phyloP scores from a whole-genome alignment of 306 rosid genomes.

The Trifolium pratense region DNA sequence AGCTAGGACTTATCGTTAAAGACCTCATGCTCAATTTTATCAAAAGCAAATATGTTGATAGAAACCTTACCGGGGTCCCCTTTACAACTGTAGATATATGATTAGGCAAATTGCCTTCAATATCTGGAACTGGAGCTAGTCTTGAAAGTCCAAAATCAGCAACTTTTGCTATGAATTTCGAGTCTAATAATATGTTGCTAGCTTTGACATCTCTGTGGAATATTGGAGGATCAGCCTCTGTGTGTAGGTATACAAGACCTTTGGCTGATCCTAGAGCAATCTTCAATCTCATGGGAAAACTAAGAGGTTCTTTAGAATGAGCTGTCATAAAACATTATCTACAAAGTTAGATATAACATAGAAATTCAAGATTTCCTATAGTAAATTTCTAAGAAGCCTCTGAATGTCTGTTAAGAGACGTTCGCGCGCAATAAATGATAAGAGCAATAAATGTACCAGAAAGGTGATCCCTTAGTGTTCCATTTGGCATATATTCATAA shows the following conservation, averaged over 20 bases:
- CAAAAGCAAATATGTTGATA: background rate
- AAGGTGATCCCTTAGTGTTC: slow-evolving; percentile 82
- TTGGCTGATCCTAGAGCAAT: slow-evolving; percentile 78
- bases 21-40: too few species aligned
- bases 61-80: slow-evolving; percentile 83
- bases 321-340: slow-evolving; percentile 50
- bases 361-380: background rate
- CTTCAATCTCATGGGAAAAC: slow-evolving; percentile 69
- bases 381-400: too few species aligned
- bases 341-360: slow-evolving; percentile 26
- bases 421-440: background rate
- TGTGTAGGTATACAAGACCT: slow-evolving; percentile 90
- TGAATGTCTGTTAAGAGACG: too few species aligned
- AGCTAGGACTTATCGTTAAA: too few species aligned
- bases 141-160: slow-evolving; percentile 98
- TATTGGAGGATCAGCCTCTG: slow-evolving; percentile 96
- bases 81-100: slow-evolving; percentile 89
- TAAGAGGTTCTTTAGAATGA: slow-evolving; percentile 56
- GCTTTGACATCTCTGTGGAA: slow-evolving; percentile 96
- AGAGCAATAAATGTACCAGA: slow-evolving; percentile 57
- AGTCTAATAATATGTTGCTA: slow-evolving; percentile 82
- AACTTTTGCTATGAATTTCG: slow-evolving; percentile 73
- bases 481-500: slow-evolving; percentile 85
- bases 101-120: slow-evolving; percentile 69
- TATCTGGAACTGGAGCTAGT: slow-evolving; percentile 88